Evolutionary conservation across 176 grass and related monocot species (phyloP).

Genomic region (Metroxylon sagu): DNA sequence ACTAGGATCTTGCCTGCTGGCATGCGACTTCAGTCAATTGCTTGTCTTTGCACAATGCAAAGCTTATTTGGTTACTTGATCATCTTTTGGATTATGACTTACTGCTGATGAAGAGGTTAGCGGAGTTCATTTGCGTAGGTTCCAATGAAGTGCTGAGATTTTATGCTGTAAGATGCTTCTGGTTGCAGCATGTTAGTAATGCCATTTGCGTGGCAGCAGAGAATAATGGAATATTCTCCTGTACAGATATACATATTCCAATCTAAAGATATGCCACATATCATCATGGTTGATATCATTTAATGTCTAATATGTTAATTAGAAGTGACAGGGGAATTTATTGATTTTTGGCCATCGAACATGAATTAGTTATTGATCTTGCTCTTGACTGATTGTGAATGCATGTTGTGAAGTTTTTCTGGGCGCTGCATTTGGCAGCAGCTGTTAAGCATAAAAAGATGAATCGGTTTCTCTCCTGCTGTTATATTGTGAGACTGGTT

Average conservation of each 20-base stretch:
- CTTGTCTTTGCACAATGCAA: background rate
- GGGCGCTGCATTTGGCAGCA: too few relatives aligned
- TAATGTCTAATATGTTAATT: constrained; percentile 18
- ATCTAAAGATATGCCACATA: constrained; percentile 27
- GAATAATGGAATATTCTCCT: constrained; percentile 58
- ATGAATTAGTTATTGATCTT: too few relatives aligned
- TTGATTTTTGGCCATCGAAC: too few relatives aligned
- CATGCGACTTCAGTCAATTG: too few relatives aligned
- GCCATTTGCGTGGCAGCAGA: constrained; percentile 48
- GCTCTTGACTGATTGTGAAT: too few relatives aligned
- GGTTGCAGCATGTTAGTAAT: constrained; percentile 26
- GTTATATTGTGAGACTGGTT: too few relatives aligned
- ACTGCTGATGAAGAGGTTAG: constrained; percentile 14
- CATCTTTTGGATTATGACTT: constrained; percentile 34
- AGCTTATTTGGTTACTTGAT: constrained; percentile 20
- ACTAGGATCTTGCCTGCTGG: constrained; percentile 6
- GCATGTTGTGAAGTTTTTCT: too few relatives aligned
- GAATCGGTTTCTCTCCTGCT: too few relatives aligned
- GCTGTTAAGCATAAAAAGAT: too few relatives aligned
- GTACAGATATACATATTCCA: constrained; percentile 65
- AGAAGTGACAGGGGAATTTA: too few relatives aligned
- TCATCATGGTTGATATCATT: constrained; percentile 21
- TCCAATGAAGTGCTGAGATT: constrained; percentile 6
- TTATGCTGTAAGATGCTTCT: constrained; percentile 18
- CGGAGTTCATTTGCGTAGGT: constrained; percentile 14